Conservation (phyloP, 768 basidiomycete genomes). For the Boletus coccyginus region DNA sequence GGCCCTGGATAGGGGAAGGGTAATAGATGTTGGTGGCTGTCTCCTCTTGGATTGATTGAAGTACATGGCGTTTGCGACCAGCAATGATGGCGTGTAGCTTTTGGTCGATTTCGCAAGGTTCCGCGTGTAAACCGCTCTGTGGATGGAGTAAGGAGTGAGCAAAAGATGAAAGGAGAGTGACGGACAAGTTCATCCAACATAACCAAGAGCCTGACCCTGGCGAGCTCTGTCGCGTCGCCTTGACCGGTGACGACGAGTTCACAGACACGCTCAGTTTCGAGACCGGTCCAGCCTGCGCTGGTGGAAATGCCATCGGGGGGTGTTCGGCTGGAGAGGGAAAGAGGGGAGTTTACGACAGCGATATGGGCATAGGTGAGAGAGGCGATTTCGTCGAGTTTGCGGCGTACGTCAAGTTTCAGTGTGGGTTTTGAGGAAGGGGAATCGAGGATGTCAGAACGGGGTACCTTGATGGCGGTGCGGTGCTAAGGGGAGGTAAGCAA, state of each 20-base stretch:
- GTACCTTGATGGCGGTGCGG: conserved; percentile 83
- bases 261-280: conserved; percentile 93
- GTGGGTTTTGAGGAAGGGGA: conserved; percentile 73
- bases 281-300: conserved; percentile 80
- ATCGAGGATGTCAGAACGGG: conserved; percentile 92
- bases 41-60: conserved; percentile 95
- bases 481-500: conserved; percentile 47
- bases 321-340: conserved; percentile 69
- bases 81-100: conserved; percentile 91
- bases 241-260: conserved; percentile 89
- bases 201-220: conserved; percentile 85
- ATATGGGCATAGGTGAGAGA: conserved; percentile 91
- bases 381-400: conserved; percentile 91
- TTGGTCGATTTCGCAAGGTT: conserved; percentile 91
- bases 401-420: conserved; percentile 79
- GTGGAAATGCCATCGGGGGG: conserved; percentile 76
- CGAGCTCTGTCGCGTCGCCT: conserved; percentile 87
- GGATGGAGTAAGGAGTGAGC: conserved; percentile 5
- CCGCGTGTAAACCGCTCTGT: conserved; percentile 88
- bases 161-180: conserved; percentile 13
- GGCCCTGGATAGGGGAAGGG: conserved; percentile 85
- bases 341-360: conserved; percentile 86
- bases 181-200: conserved; percentile 93
- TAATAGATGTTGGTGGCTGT: conserved; percentile 97
- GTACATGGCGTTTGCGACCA: conserved; percentile 78